Conservation (phyloP, 148 eudicot genomes). For the Dysphania ambrosioides region DNA sequence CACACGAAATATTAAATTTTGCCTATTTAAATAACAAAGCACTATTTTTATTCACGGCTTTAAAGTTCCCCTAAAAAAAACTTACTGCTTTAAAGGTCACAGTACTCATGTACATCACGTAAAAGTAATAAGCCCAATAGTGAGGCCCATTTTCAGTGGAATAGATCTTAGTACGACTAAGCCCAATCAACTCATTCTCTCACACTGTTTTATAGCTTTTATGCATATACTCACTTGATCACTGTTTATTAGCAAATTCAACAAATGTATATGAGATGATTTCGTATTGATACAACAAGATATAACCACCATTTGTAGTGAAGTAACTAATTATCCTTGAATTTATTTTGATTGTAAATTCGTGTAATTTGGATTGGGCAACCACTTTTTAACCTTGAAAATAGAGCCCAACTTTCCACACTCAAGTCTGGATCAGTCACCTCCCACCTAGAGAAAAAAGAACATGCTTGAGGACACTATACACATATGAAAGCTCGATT, state of each 20-base stretch:
- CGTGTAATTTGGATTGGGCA: conserved; percentile 26
- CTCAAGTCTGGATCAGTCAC: conserved; percentile 35
- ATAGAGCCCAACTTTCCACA: conserved; percentile 45
- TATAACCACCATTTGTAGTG: no score
- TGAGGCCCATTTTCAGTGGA: not conserved
- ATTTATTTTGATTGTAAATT: not conserved
- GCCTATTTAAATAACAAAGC: no score
- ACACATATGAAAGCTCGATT: no score
- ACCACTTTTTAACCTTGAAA: conserved; percentile 43
- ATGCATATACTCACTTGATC: not conserved
- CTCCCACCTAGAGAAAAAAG: conserved; percentile 38
- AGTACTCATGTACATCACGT: no score
- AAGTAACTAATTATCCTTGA: not conserved
- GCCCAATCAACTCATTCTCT: not conserved
- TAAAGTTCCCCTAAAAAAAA: no score
- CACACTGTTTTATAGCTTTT: no score
- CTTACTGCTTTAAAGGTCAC: no score
- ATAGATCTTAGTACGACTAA: not conserved
- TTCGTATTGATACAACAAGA: no score
- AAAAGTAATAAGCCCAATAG: no score
- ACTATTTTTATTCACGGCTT: no score
- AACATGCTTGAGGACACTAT: not conserved
- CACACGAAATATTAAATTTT: no score
- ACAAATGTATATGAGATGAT: no score
- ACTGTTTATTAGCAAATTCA: not conserved